Base-by-base conservation (phyloP, 2,329 filamentous ascomycete genomes). In the Nemania sp. region DNA sequence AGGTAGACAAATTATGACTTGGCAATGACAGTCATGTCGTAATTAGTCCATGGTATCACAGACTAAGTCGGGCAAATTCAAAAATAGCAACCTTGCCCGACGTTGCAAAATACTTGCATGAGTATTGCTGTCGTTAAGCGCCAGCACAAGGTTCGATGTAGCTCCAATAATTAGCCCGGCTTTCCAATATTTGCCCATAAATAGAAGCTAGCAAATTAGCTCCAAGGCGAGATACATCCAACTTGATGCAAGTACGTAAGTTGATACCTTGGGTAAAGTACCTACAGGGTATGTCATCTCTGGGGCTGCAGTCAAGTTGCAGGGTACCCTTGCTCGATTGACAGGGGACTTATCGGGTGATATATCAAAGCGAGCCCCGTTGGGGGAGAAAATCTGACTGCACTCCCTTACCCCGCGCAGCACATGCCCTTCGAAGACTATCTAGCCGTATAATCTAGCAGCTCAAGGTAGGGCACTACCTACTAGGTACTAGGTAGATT, bases 81-180 rank as follows among this genome's bases (percentile, higher is more conserved):
- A 72, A 72, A 73, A 73, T 73, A 73, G 71, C 67, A 71, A 46
- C 56, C 35, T 54, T 57, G 63, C 43, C 59, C 32, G 49, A 68
- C 54, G 42, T 66, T 57, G 60, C 60, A 63, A 66, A 62, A 66
- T 64, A 60, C 60, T 46, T 60, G 53, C 57, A 57, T 59, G 42
- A 21, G 9, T 54, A 17, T 47, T 64, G 66, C 64, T 64, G 65
- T 68, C 21, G 42, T 66, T 70, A 72, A 67, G 54, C 70, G 70
- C 70, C 66, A 59, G 65, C 37, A 57, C 25, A 67, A 66, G 67
- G 66, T 66, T 32, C 42, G 37, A 49, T 56, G 56, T 63, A 52
- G 65, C 52, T 35, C 48, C 35, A 35, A 54, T 50, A 67, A 43
- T 70, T 69, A 69, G 57, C 66, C 67, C 68, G 58, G 25, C 46